Evolutionary conservation across 2,329 filamentous ascomycete genomes (phyloP).

Genomic region (Didymella sp.): DNA sequence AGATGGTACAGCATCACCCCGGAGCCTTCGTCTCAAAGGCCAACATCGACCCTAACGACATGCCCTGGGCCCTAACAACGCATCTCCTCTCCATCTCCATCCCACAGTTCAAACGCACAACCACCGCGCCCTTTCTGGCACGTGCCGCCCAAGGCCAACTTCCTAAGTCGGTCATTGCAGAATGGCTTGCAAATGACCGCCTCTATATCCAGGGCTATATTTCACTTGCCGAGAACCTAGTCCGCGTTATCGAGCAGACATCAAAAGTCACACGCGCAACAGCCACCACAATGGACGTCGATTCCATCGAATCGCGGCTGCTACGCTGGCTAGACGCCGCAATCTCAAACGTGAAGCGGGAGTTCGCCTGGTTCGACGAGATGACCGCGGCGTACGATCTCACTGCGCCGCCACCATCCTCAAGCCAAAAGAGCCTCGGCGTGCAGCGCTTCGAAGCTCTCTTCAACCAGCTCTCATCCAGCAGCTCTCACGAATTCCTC

Average conservation of each 20-base stretch:
- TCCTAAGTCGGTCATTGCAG: conserved; percentile 38
- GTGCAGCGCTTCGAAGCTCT: conserved; percentile 41
- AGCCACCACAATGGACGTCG: conserved; percentile 22
- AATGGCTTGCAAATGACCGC: conserved; percentile 47
- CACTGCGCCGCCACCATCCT: neutral
- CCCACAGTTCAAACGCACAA: conserved; percentile 40
- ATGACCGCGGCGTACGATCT: conserved; percentile 38
- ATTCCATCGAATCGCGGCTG: conserved; percentile 31
- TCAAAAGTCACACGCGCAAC: conserved; percentile 24
- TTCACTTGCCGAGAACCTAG: conserved; percentile 32
- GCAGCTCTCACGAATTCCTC: conserved; percentile 24
- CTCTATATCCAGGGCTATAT: conserved; percentile 46
- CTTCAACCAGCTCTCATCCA: conserved; percentile 25
- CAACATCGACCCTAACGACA: conserved; percentile 27
- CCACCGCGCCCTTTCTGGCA: conserved; percentile 40
- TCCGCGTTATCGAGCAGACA: conserved; percentile 26
- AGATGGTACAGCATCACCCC: conserved; percentile 28
- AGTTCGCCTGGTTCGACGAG: conserved; percentile 42
- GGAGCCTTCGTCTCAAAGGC: conserved; percentile 26
- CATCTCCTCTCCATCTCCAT: conserved; percentile 40
- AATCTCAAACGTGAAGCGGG: conserved; percentile 43
- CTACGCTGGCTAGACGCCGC: conserved; percentile 43
- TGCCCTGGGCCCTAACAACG: conserved; percentile 39
- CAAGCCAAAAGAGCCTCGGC: conserved; percentile 32
- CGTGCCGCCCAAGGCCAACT: conserved; percentile 42